These are phyloP conservation scores for Lichtheimia ornata DNA, from an alignment of 371 early-diverging fungal genomes.

Conservation along the genomic window DNA sequence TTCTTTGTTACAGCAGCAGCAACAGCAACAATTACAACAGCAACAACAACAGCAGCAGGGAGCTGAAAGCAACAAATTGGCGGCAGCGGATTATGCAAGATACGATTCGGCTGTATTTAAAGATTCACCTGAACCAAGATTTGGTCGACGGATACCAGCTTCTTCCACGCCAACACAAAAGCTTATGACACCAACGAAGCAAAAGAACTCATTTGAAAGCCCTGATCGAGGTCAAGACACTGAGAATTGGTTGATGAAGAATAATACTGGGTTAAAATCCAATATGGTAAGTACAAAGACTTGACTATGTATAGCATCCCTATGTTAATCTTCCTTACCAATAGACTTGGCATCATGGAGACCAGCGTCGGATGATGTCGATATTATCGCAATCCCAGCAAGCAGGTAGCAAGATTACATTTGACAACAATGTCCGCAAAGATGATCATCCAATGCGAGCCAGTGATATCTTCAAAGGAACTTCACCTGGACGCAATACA, in stretches of 20 bases:
- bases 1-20: constrained; percentile 7
- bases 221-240: constrained; percentile 24
- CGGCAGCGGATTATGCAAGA: constrained; percentile 43
- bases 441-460: constrained; percentile 28
- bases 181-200: constrained; percentile 15
- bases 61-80: not conserved
- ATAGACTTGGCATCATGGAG: constrained; percentile 50
- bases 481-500: constrained; percentile 30
- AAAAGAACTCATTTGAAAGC: constrained; percentile 34
- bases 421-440: constrained; percentile 32
- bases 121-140: constrained; percentile 37
- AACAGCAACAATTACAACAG: not conserved
- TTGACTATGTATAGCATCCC: too few relatives aligned
- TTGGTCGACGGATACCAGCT: constrained; percentile 21
- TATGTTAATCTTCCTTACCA: not conserved
- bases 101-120: constrained; percentile 62
- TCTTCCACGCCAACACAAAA: constrained; percentile 18
- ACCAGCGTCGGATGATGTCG: constrained; percentile 31
- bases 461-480: constrained; percentile 32
- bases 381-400: constrained; percentile 47
- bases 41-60: constrained; percentile 1
- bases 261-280: constrained; percentile 17
- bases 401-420: constrained; percentile 32
- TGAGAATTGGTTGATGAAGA: constrained; percentile 13
- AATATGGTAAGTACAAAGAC: constrained; percentile 25